phyloP scores from a whole-genome alignment of 2,329 filamentous ascomycete genomes.

The Triangularia setosa region DNA sequence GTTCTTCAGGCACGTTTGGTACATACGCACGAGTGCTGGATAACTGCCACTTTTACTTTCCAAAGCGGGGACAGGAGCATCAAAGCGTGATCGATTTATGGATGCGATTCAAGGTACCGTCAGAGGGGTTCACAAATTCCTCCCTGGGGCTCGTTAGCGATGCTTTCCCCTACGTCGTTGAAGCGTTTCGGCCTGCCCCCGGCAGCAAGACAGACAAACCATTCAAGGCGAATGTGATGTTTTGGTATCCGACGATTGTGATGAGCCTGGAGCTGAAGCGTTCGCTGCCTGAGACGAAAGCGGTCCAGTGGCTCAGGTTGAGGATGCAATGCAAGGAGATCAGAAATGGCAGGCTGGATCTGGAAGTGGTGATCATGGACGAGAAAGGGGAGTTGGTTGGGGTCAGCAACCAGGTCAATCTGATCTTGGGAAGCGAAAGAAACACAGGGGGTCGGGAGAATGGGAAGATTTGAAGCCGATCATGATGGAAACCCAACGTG shows the following conservation, averaged over 20 bases:
- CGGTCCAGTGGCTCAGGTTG: conserved; percentile 69
- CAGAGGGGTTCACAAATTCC: conserved; percentile 58
- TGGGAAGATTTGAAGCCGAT: conserved; percentile 10
- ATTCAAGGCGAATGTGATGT: conserved; percentile 35
- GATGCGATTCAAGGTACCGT: conserved; percentile 50
- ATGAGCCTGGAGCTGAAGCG: conserved; percentile 78
- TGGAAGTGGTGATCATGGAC: conserved; percentile 67
- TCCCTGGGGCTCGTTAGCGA: conserved; percentile 64
- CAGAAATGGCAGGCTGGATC: conserved; percentile 67
- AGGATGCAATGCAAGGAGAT: conserved; percentile 63
- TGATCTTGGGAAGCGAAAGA: conserved; percentile 60
- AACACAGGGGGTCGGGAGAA: conserved; percentile 41
- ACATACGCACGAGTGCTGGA: conserved; percentile 27
- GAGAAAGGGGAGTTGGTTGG: conserved; percentile 61
- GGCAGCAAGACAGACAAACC: conserved; percentile 13
- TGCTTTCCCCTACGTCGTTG: conserved; percentile 63
- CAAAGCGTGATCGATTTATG: conserved; percentile 57
- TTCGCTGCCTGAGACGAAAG: conserved; percentile 53
- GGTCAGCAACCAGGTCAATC: conserved; percentile 62
- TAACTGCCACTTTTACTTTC: conserved; percentile 33
- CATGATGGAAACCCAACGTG: background rate
- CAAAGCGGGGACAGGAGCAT: conserved; percentile 14
- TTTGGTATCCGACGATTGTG: conserved; percentile 74
- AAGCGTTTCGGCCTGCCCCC: conserved; percentile 40
- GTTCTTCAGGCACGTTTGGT: conserved; percentile 1